These are phyloP conservation scores for Porphyrellus cyaneotinctus DNA, from an alignment of 768 basidiomycete genomes.

Conservation along the genomic window DNA sequence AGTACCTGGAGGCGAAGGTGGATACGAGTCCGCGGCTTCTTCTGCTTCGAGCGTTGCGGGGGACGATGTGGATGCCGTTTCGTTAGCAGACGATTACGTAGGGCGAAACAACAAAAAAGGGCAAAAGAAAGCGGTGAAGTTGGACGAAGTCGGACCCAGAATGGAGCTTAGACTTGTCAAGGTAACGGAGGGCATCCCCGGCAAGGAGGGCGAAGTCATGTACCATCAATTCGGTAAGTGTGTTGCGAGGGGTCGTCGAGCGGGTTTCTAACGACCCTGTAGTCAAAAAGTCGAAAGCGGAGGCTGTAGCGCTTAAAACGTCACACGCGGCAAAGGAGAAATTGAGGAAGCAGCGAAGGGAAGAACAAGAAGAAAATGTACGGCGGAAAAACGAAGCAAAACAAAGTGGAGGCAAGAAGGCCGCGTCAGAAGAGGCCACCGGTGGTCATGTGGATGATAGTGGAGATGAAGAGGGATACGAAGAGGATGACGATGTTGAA, in stretches of 20 bases:
- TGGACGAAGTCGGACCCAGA: slow-evolving; percentile 93
- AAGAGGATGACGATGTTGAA: slow-evolving; percentile 35
- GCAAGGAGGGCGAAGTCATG: slow-evolving; percentile 88
- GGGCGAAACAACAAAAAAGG: slow-evolving; percentile 93
- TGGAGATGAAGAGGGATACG: slow-evolving; percentile 37
- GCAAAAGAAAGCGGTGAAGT: slow-evolving; percentile 81
- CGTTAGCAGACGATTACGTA: slow-evolving; percentile 89
- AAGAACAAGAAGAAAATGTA: slow-evolving; percentile 92
- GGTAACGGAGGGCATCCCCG: slow-evolving; percentile 90
- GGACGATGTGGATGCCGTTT: slow-evolving; percentile 76
- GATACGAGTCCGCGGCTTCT: slow-evolving; percentile 80
- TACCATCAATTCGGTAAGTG: slow-evolving; percentile 90
- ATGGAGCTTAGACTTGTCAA: slow-evolving; percentile 93
- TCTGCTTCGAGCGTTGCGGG: slow-evolving; percentile 79
- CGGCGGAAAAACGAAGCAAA: slow-evolving; percentile 64
- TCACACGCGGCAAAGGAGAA: slow-evolving; percentile 76
- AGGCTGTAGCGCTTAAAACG: slow-evolving; percentile 60
- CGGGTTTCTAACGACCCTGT: slow-evolving; percentile 10
- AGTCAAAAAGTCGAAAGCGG: slow-evolving; percentile 90
- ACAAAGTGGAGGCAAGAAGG: slow-evolving; percentile 22
- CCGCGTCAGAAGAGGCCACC: slow-evolving; percentile 29
- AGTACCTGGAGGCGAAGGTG: slow-evolving; percentile 52
- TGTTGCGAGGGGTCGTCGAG: neutral
- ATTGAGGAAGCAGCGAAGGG: slow-evolving; percentile 70
- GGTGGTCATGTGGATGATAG: slow-evolving; percentile 42